Evolutionary conservation across 768 basidiomycete genomes (phyloP).

Genomic region (Chalciporus piperatus): DNA sequence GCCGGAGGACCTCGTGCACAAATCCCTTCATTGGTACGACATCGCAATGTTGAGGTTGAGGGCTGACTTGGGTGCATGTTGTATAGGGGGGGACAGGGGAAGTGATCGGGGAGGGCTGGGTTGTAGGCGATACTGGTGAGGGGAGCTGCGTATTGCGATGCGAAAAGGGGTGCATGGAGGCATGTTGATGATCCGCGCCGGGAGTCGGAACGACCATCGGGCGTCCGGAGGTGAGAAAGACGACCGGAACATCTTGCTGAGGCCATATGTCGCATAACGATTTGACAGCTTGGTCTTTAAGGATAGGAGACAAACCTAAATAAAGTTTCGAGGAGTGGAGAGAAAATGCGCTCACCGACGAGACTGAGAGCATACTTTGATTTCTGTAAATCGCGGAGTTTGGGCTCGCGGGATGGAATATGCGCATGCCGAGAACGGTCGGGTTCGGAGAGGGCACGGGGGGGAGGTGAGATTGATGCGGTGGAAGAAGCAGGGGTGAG

Average conservation of each 20-base stretch:
- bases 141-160: slow-evolving; percentile 44
- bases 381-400: slow-evolving; percentile 50
- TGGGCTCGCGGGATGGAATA: slow-evolving; percentile 34
- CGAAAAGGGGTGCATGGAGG: background rate
- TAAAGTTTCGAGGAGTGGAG: background rate
- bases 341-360: slow-evolving; percentile 54
- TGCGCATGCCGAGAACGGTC: slow-evolving; percentile 30
- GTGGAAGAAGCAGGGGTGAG: slow-evolving; percentile 60
- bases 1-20: slow-evolving; percentile 84
- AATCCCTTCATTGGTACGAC: slow-evolving; percentile 69
- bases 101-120: slow-evolving; percentile 32
- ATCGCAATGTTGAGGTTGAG: slow-evolving; percentile 26
- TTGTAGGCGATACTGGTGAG: slow-evolving; percentile 52
- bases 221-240: slow-evolving; percentile 44
- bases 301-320: slow-evolving; percentile 9
- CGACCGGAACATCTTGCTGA: slow-evolving; percentile 66
- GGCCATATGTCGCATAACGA: slow-evolving; percentile 79
- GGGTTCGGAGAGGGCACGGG: slow-evolving; percentile 36
- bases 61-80: slow-evolving; percentile 10
- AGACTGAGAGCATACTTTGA: slow-evolving; percentile 62
- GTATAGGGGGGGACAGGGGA: slow-evolving; percentile 31
- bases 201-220: slow-evolving; percentile 21
- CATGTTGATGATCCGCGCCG: slow-evolving; percentile 8
- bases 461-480: slow-evolving; percentile 43
- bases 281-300: slow-evolving; percentile 74